Conservation (phyloP, 2,329 filamentous ascomycete species). For the Xylariales sp. region DNA sequence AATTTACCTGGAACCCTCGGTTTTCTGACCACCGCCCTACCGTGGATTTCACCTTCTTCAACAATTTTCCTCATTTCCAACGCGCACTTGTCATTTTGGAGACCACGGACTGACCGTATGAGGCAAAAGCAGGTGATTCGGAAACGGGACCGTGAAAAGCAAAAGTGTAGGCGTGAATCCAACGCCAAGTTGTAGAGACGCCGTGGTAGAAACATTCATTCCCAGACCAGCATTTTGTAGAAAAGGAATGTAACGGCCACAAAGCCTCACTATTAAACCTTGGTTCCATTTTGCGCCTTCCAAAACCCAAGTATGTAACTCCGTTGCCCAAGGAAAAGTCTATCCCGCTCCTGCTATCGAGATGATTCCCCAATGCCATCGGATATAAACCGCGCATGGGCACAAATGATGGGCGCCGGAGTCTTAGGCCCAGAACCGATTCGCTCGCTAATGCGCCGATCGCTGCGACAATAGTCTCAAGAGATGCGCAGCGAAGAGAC, state of each 20-base stretch:
- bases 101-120: slow-evolving; percentile 33
- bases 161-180: slow-evolving; percentile 46
- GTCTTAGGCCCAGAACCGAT: neutral
- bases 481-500: slow-evolving; percentile 22
- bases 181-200: slow-evolving; percentile 45
- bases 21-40: slow-evolving; percentile 26
- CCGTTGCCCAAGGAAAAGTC: slow-evolving; percentile 40
- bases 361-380: slow-evolving; percentile 30
- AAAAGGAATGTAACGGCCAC: slow-evolving; percentile 47
- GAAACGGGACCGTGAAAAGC: slow-evolving; percentile 38
- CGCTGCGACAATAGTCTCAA: slow-evolving; percentile 11
- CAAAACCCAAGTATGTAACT: slow-evolving; percentile 41
- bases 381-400: slow-evolving; percentile 26
- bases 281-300: slow-evolving; percentile 43
- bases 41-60: slow-evolving; percentile 11
- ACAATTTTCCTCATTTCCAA: slow-evolving; percentile 39
- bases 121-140: slow-evolving; percentile 39
- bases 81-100: slow-evolving; percentile 31
- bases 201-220: slow-evolving; percentile 41
- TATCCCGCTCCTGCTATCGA: slow-evolving; percentile 31
- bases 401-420: slow-evolving; percentile 12
- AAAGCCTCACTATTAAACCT: slow-evolving; percentile 46
- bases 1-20: slow-evolving; percentile 33
- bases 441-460: slow-evolving; percentile 1
- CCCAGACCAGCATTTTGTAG: slow-evolving; percentile 41